Base-by-base conservation (phyloP, 768 basidiomycete genomes). In the Tylopilus plumbeoviolaceoides region DNA sequence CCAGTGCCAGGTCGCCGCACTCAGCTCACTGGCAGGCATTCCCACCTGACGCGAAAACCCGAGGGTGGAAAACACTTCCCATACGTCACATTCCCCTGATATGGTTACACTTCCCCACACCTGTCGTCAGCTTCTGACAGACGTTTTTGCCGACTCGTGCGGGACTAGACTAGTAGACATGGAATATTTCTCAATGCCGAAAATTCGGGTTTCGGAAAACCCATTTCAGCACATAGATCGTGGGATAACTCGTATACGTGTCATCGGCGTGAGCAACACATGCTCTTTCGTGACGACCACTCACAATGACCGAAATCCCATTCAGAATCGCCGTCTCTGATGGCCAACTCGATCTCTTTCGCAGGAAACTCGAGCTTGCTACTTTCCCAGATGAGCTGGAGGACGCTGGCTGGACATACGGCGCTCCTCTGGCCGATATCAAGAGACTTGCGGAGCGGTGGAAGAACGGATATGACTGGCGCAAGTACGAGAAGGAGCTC, bases 341-440 rank as follows among this genome's bases (percentile, higher is more conserved):
- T 40, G 61, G 62, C 1, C 60, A 72, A 15, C 63, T 86, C 23
- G 60, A 65, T 0, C 27, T 66, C 14, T 71, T 85, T 14, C 63
- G 64, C 7, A 59, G 64, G 39, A 85, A 81, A 56, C 78, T 86
- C 12, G 70, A 67, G 0, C 69, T 79, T 15, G 62, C 75, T 0
- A 68, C 63, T 1, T 72, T 84, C n/a, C 84, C 84, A 0, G 80
- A 84, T 59, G 83, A 85, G 54, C 70, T 85, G 2, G 72, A 81
- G 10, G 72, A 74, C 20, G 77, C 74, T 0, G 75, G 68, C 0
- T 74, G 77, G 72, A 73, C 72, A 20, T 85, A 83, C 47, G 83
- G 83, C 5, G 71, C 20, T 0, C 80, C 82, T 1, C 70, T 82
- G 4, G 64, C 70, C 1, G 76, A 81, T 53, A 55, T 84, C 12